Base-by-base conservation (phyloP, 2,329 filamentous ascomycete genomes). In the Penicillium sp. region DNA sequence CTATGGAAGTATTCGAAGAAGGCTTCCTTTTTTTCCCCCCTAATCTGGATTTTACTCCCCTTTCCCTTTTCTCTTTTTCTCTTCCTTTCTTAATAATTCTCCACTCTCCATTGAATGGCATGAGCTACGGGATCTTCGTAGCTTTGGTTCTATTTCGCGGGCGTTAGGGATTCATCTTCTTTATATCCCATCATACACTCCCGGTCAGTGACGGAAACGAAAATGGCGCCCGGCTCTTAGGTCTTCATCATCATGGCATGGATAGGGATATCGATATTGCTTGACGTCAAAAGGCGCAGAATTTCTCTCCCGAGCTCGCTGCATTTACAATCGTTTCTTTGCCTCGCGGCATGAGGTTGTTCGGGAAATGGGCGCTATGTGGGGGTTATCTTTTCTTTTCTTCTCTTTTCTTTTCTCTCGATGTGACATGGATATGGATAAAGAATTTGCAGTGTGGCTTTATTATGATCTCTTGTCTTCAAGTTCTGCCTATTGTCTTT, bases 71-170 rank as follows among this genome's bases (percentile, higher is more conserved):
- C 20, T 29, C 37, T 53, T 43, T 46, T 54, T 49, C 26, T 46
- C 44, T 54, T 51, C 47, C 37, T 47, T 33, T 46, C 36, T 33
- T 26, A 48, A 41, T 46, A 46, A 49, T 52, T 49, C 46, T 46
- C 42, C 46, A 50, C 48, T 53, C 21, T 21, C 26, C 36, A 15
- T 26, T 40, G 20, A 49, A 48, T 53, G 51, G 49, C 49, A 52
- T 59, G 56, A 42, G 42, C 42, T 55, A 50, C 44, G 46, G 37
- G 51, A 55, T 43, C 52, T 51, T 29, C 50, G 53, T 60, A 48
- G 46, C 44, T 46, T 53, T 40, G 44, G 29, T 41, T 32, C 26
- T 26, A 21, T 37, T 15, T 20, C 15, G 17, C 24, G 7, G n/a
- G 36, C n/a, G 21, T 40, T 15, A 40, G 13, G 36, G 21, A 37